A percentile compares a stretch with the other conserved stretches of the same genome.
Conservation (phyloP, 1,284 basidiomycete species). For the Cryptococcus wingfieldii region DNA sequence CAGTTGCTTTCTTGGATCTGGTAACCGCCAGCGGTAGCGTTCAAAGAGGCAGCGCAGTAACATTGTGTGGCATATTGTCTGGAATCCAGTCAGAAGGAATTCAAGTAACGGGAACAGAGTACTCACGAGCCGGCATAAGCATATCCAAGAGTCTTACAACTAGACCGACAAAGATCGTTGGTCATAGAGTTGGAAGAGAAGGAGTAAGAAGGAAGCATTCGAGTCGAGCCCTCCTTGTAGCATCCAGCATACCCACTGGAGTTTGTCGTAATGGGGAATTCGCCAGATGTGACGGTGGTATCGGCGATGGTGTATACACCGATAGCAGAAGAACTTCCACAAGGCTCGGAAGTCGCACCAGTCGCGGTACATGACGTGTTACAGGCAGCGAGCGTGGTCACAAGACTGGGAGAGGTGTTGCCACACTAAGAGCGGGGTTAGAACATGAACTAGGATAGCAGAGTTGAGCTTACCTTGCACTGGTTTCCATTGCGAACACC, state of each 20-base stretch:
- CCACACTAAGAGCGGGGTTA: conserved; percentile 15
- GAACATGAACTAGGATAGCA: not conserved
- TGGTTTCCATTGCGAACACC: conserved; percentile 6
- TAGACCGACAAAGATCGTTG: conserved; percentile 13
- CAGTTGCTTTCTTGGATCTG: conserved; percentile 12
- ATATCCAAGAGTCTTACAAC: conserved; percentile 17
- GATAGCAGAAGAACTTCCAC: conserved; percentile 11
- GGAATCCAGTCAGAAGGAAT: not conserved
- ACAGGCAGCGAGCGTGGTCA: conserved; percentile 14
- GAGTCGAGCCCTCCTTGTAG: conserved; percentile 17
- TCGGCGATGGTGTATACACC: conserved; percentile 12
- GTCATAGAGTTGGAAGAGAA: conserved; percentile 11
- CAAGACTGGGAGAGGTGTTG: conserved; percentile 10
- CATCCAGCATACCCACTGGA: conserved; percentile 22
- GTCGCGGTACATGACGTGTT: conserved; percentile 16
- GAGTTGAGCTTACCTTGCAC: too few relatives aligned
- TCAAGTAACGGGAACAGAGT: not conserved
- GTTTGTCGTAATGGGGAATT: conserved; percentile 12
- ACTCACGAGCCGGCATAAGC: conserved; percentile 15
- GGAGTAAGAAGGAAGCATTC: conserved; percentile 8
- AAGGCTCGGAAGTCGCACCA: conserved; percentile 5
- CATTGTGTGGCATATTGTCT: conserved; percentile 23
- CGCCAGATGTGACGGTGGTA: conserved; percentile 8
- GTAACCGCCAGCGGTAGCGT: conserved; percentile 10
- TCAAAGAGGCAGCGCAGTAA: conserved; percentile 14